Percentiles rank a stretch among this genome's conserved stretches.
phyloP scores from a whole-genome alignment of 768 basidiomycete genomes.

The Candolleomyces aberdarensis region DNA sequence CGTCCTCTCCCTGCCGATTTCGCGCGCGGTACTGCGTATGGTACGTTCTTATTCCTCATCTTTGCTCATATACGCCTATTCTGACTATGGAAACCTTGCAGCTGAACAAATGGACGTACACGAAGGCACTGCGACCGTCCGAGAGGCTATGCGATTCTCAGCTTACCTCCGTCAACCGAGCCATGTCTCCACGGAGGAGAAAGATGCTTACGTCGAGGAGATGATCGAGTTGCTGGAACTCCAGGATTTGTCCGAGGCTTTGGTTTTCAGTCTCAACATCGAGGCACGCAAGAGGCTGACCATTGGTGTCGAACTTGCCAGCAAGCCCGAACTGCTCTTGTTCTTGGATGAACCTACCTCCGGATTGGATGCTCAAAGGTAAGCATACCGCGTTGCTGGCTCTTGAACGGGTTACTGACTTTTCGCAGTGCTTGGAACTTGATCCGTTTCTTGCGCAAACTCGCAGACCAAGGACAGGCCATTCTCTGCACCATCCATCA shows the following conservation, averaged over 20 bases:
- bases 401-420: conserved; percentile 3
- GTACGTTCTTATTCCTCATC: conserved; percentile 28
- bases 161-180: conserved; percentile 81
- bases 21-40: conserved; percentile 73
- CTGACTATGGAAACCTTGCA: conserved; percentile 23
- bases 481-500: conserved; percentile 92
- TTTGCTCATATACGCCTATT: conserved; percentile 14
- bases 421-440: conserved; percentile 74
- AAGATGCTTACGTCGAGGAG: conserved; percentile 77
- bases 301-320: conserved; percentile 91
- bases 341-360: conserved; percentile 58
- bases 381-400: neutral
- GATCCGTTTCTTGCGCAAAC: conserved; percentile 76
- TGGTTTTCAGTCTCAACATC: conserved; percentile 66
- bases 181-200: conserved; percentile 63
- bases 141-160: conserved; percentile 83
- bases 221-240: conserved; percentile 83
- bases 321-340: conserved; percentile 76
- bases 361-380: conserved; percentile 44
- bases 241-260: conserved; percentile 78
- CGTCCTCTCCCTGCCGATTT: conserved; percentile 54
- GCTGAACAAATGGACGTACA: conserved; percentile 87
- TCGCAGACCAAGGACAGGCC: conserved; percentile 83
- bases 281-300: conserved; percentile 84
- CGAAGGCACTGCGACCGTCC: conserved; percentile 76